Percentiles rank a stretch among this genome's conserved stretches.
Conservation (phyloP, 805 yeast species). For the Barnettozyma sucrosica region DNA sequence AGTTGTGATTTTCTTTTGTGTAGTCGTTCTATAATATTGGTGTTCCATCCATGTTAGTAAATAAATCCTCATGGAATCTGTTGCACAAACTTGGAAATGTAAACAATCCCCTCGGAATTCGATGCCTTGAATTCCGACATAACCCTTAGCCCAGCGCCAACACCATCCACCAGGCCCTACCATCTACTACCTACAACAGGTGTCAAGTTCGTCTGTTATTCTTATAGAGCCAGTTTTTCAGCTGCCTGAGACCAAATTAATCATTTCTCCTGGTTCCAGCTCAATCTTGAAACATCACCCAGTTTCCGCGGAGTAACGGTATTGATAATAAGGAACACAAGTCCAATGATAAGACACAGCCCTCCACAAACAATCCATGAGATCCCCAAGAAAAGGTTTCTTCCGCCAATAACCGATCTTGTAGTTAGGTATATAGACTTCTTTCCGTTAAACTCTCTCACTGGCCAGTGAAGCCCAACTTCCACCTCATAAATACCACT, state of each 20-base stretch:
- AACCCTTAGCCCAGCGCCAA: no score
- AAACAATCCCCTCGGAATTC: slow-evolving; percentile 5
- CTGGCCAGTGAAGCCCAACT: slow-evolving; percentile 78
- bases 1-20: neutral
- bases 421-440: slow-evolving; percentile 65
- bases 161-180: no score
- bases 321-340: slow-evolving; percentile 48
- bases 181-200: neutral
- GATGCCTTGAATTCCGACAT: neutral
- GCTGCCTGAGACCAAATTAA: neutral
- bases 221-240: no score
- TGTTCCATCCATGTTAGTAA: neutral
- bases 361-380: slow-evolving; percentile 75
- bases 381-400: slow-evolving; percentile 65
- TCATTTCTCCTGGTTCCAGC: slow-evolving; percentile 55
- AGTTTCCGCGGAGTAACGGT: slow-evolving; percentile 60
- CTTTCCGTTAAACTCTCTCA: slow-evolving; percentile 57
- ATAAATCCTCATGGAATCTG: neutral
- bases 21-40: neutral
- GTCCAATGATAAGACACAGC: slow-evolving; percentile 53
- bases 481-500: slow-evolving; percentile 59
- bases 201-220: neutral
- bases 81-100: neutral
- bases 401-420: slow-evolving; percentile 70
- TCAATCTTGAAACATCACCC: slow-evolving; percentile 64